phyloP scores from a whole-genome alignment of 306 rosid genomes.

The Acacia melanoxylon region DNA sequence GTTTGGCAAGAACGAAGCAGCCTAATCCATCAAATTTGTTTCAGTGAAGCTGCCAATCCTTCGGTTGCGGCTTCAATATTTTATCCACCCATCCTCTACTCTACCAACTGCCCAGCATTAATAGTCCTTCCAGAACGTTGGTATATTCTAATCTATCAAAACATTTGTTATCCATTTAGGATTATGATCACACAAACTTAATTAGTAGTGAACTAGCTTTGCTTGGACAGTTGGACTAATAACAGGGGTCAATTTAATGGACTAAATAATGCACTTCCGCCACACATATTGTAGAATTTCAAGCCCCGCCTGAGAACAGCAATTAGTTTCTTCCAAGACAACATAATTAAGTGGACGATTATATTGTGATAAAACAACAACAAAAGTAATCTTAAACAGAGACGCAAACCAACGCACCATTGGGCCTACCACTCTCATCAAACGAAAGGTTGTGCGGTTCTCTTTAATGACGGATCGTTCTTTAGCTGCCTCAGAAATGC shows the following conservation, averaged over 20 bases:
- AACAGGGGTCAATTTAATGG: too few species aligned
- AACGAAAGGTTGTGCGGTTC: conserved; percentile 18
- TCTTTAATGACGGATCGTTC: conserved; percentile 27
- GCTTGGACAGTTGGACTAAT: too few species aligned
- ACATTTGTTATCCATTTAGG: neutral
- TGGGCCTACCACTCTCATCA: conserved; percentile 31
- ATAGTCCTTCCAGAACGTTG: neutral
- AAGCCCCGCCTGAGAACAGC: neutral
- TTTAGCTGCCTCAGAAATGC: conserved; percentile 23
- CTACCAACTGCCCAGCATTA: neutral
- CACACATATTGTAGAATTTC: neutral
- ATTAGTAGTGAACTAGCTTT: too few species aligned
- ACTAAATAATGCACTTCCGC: too few species aligned
- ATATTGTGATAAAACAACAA: neutral
- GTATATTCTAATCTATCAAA: neutral
- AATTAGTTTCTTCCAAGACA: too few species aligned
- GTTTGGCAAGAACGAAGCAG: neutral
- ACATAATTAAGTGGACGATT: neutral
- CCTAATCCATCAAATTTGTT: neutral
- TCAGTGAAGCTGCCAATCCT: neutral
- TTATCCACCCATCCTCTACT: neutral
- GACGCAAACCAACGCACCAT: neutral
- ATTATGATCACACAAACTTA: too few species aligned
- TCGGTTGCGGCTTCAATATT: neutral
- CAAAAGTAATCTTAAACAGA: neutral